phyloP scores from a whole-genome alignment of 2,329 filamentous ascomycete genomes.

The Ophiognomonia clavigignenti-juglandacearum region DNA sequence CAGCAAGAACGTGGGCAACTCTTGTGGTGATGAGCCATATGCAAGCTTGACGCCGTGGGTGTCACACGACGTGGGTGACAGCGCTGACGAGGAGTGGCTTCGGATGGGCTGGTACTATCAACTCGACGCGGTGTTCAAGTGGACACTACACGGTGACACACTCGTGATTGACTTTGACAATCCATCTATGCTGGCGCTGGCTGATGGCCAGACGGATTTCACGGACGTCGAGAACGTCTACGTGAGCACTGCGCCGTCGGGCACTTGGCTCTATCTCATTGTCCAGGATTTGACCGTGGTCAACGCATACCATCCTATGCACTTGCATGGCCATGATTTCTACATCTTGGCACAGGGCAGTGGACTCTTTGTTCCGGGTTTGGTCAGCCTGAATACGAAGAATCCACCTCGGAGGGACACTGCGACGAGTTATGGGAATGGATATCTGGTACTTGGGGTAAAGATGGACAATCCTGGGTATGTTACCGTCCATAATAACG shows the following conservation, averaged over 20 bases:
- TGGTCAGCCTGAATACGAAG: constrained; percentile 17
- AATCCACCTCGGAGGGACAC: constrained; percentile 34
- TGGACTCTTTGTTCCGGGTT: constrained; percentile 15
- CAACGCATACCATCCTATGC: constrained; percentile 36
- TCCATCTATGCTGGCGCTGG: background rate
- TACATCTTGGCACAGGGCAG: constrained; percentile 32
- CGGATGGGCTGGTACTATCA: constrained; percentile 1
- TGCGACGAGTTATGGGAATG: constrained; percentile 24
- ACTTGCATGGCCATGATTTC: too few species aligned
- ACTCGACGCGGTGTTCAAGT: constrained; percentile 15
- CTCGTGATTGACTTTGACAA: background rate
- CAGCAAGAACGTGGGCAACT: constrained; percentile 3
- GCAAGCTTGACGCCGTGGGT: constrained; percentile 20
- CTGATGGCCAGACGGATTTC: background rate
- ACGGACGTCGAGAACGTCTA: constrained; percentile 2
- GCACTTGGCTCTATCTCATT: background rate
- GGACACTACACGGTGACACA: background rate
- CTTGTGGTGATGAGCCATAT: constrained; percentile 21
- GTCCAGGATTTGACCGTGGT: constrained; percentile 7
- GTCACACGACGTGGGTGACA: background rate
- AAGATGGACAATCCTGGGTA: constrained; percentile 27
- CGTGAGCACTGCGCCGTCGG: background rate
- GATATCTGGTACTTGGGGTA: constrained; percentile 28
- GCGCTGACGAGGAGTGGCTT: background rate
- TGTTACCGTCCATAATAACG: too few species aligned